Evolutionary conservation across 345 rosid species (phyloP).

Genomic region (Murraya koenigii): DNA sequence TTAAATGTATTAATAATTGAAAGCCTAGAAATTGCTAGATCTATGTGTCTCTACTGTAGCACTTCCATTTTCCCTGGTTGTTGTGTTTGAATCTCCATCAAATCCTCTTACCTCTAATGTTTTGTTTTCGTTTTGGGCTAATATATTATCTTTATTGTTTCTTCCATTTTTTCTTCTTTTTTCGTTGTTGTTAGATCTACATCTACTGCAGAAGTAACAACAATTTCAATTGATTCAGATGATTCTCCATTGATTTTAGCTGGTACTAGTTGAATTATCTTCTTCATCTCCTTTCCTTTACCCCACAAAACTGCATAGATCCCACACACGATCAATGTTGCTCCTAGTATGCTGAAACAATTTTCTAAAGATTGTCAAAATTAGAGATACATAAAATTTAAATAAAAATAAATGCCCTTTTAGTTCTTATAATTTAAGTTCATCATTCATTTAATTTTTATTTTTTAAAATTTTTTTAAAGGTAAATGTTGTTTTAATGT

Average conservation of each 20-base stretch:
- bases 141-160: background rate
- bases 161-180: background rate
- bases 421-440: no score
- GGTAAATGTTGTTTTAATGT: no score
- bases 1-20: no score
- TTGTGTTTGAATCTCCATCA: background rate
- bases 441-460: no score
- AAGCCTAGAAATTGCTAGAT: background rate
- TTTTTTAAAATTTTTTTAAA: no score
- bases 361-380: background rate
- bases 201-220: background rate
- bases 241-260: background rate
- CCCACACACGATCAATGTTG: conserved; percentile 40
- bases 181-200: background rate
- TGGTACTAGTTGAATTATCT: background rate
- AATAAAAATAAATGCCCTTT: no score
- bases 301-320: conserved; percentile 59
- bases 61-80: background rate
- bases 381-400: no score
- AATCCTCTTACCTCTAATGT: background rate
- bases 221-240: conserved; percentile 1
- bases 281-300: conserved; percentile 36
- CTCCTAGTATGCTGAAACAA: conserved; percentile 44
- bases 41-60: background rate
- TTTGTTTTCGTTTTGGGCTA: background rate